phyloP scores from a whole-genome alignment of 2,329 filamentous ascomycete genomes.

The Aspergillus udagawae region DNA sequence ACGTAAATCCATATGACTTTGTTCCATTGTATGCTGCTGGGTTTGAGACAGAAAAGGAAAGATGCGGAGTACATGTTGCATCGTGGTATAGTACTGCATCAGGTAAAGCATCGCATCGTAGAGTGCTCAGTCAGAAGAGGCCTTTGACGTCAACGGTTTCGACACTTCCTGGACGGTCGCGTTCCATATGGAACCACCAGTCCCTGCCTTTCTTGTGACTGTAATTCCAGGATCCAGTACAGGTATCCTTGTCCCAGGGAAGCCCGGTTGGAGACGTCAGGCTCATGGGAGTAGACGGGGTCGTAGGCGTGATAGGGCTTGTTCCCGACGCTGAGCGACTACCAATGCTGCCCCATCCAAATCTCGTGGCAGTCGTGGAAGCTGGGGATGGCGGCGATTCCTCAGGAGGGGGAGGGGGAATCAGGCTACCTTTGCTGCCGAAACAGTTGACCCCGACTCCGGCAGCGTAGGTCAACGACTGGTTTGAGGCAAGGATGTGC shows the following conservation, averaged over 20 bases:
- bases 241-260: slow-evolving; percentile 41
- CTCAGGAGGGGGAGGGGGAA: slow-evolving; percentile 9
- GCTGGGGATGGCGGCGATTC: slow-evolving; percentile 31
- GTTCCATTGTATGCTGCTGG: background rate
- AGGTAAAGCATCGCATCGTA: background rate
- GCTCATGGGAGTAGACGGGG: slow-evolving; percentile 30
- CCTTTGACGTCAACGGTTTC: slow-evolving; percentile 31
- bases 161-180: slow-evolving; percentile 33
- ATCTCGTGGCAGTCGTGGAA: slow-evolving; percentile 29
- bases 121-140: slow-evolving; percentile 28
- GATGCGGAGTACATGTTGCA: background rate
- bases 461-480: slow-evolving; percentile 35
- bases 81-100: background rate
- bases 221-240: slow-evolving; percentile 43
- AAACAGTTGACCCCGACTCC: slow-evolving; percentile 33
- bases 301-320: slow-evolving; percentile 28
- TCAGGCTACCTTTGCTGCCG: slow-evolving; percentile 19
- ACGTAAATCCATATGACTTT: background rate
- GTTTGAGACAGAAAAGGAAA: background rate
- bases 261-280: slow-evolving; percentile 23
- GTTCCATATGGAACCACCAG: slow-evolving; percentile 45
- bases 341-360: slow-evolving; percentile 34
- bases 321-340: slow-evolving; percentile 28
- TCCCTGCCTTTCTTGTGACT: slow-evolving; percentile 37
- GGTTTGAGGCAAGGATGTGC: slow-evolving; percentile 40